phyloP scores from a whole-genome alignment of 2,329 filamentous ascomycete species.

The Nakataea oryzae region DNA sequence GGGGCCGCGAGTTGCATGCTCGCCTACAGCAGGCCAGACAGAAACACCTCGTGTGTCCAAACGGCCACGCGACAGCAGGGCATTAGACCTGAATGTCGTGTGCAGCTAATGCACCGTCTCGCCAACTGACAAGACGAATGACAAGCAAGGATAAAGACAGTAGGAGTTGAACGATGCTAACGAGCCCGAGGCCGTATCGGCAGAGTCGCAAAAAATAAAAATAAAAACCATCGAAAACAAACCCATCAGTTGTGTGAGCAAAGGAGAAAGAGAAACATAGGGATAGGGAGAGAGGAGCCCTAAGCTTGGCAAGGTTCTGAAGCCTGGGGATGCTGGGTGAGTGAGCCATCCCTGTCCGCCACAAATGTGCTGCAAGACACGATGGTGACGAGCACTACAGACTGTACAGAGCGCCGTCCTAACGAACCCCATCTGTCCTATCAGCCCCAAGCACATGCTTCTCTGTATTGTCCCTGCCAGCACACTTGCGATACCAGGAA shows the following conservation, averaged over 20 bases:
- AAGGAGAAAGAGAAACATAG: background rate
- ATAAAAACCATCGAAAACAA: background rate
- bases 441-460: background rate
- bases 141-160: background rate
- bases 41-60: background rate
- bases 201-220: no score
- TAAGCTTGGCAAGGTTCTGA: background rate
- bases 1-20: background rate
- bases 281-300: no score
- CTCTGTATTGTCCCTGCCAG: background rate
- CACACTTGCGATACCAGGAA: background rate
- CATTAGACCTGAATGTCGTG: no score
- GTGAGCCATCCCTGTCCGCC: background rate
- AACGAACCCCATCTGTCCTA: background rate
- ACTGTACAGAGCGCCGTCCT: background rate
- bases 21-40: background rate
- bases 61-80: background rate
- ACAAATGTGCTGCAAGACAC: background rate
- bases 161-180: no score
- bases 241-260: background rate
- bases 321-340: conserved; percentile 3
- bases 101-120: no score
- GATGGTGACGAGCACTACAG: background rate
- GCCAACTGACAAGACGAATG: background rate
- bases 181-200: no score